Evolutionary conservation across 2,329 filamentous ascomycete species (phyloP), one percentile per base, ranked within the genome.

Genomic region (Aspergillus latus): DNA sequence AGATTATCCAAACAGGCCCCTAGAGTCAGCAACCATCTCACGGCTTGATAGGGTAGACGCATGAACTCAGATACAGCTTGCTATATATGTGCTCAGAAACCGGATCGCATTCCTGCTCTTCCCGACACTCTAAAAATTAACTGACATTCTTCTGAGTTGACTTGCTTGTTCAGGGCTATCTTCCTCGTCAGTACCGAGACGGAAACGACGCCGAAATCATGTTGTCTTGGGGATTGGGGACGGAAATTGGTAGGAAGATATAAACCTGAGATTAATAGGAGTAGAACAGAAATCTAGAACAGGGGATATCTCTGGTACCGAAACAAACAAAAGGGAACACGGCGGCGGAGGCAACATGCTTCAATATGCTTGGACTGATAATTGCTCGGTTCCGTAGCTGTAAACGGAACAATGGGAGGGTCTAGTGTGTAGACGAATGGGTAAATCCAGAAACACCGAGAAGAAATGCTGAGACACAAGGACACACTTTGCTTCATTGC

Each of bases 251-350:
- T 29, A 44, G 21, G 5, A 11, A 47, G 21, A 40, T 21, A 28
- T 32, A 9, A 11, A 16, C n/a, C n/a, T 9, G 16, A 42, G 21
- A 21, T 21, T 21, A 15, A 42, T 37, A 10, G 34, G 11, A 37
- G n/a, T 10, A 13, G 8, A 32, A 43, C 30, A 52, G 42, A 52
- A 39, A 58, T 54, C 42, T 44, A 52, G 46, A 50, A 30, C 29
- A 47, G 51, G 43, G 43, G 43, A 43, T 34, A 49, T 43, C 48
- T 49, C 34, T 49, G 47, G 32, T 30, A 36, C 11, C 28, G 28
- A 45, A 45, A 45, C 26, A 50, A 50, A 16, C 28, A 29, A 16
- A 29, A 43, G 26, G 4, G 5, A 34, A 43, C 21, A 21, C 21
- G 9, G 16, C 32, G 34, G 28, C 43, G 26, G 43, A 45, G 13